phyloP scores from a whole-genome alignment of 306 rosid genomes.

The Mimosa pudica region DNA sequence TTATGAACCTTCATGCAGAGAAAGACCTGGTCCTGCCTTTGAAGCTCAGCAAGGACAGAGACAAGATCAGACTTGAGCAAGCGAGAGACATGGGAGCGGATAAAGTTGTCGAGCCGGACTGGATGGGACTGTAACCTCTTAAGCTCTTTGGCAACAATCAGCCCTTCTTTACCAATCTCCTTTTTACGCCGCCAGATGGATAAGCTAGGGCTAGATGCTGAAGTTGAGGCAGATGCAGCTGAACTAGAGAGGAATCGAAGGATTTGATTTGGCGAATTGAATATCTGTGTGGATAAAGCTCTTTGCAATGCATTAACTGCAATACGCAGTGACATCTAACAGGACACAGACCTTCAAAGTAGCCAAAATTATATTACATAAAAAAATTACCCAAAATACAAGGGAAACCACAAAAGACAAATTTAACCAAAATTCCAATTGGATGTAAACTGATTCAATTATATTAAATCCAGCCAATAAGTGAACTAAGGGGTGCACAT shows the following conservation, averaged over 20 bases:
- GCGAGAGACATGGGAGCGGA: constrained; percentile 73
- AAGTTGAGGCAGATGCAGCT: constrained; percentile 27
- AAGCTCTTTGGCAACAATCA: constrained; percentile 73
- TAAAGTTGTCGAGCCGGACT: constrained; percentile 62
- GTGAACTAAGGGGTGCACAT: too few species aligned
- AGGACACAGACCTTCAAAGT: background rate
- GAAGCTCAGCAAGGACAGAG: constrained; percentile 73
- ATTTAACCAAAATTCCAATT: too few species aligned
- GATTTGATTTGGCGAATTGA: background rate
- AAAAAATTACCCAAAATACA: too few species aligned
- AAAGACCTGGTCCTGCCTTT: constrained; percentile 75
- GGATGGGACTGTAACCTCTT: constrained; percentile 62
- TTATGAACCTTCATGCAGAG: constrained; percentile 67
- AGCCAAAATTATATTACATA: too few species aligned
- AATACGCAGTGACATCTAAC: constrained; percentile 29
- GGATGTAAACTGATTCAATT: too few species aligned
- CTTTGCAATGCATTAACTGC: constrained; percentile 26
- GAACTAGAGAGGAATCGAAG: constrained; percentile 36
- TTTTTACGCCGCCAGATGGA: constrained; percentile 95
- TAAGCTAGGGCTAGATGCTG: constrained; percentile 81
- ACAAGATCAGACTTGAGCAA: constrained; percentile 87
- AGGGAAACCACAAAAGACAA: too few species aligned
- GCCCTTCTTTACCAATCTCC: constrained; percentile 91
- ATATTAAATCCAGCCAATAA: too few species aligned
- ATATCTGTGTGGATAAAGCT: background rate